A percentile compares a stretch with the other conserved stretches of the same genome.
These are phyloP conservation scores for Tylopilus cervinicoccineus DNA, from an alignment of 768 basidiomycete species.

Conservation along the genomic window DNA sequence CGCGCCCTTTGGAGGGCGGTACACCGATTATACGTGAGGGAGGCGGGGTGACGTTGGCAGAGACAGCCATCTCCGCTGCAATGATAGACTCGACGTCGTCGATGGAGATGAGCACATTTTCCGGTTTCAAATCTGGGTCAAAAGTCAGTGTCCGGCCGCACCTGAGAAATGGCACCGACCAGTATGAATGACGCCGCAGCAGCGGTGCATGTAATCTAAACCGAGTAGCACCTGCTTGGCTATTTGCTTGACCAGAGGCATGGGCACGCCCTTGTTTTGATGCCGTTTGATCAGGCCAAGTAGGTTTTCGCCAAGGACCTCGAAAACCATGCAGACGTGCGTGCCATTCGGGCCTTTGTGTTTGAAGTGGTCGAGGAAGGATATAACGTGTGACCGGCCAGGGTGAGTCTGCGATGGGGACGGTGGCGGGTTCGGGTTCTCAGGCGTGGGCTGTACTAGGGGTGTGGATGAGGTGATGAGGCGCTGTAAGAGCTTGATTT, in stretches of 20 bases:
- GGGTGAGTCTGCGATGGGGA: conserved; percentile 71
- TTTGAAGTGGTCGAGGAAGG: conserved; percentile 94
- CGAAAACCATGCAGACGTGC: conserved; percentile 99
- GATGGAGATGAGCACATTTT: conserved; percentile 95
- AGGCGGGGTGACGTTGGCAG: conserved; percentile 30
- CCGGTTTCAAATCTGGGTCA: conserved; percentile 83
- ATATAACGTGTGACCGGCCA: conserved; percentile 92
- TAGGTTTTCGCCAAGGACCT: conserved; percentile 96
- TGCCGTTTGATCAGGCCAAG: conserved; percentile 96
- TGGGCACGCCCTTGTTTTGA: conserved; percentile 96
- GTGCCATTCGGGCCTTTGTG: conserved; percentile 96
- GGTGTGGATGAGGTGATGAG: conserved; percentile 81
- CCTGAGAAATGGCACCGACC: conserved; percentile 37
- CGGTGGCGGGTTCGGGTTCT: conserved; percentile 47
- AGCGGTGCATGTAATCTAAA: conserved; percentile 96
- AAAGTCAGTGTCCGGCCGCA: conserved; percentile 6
- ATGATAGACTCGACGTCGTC: conserved; percentile 96
- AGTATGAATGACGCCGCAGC: conserved; percentile 96
- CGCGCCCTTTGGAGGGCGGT: conserved; percentile 86
- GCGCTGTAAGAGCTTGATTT: conserved; percentile 96
- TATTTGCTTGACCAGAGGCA: conserved; percentile 90
- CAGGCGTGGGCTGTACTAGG: conserved; percentile 42
- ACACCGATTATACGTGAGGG: conserved; percentile 82
- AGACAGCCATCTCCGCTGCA: conserved; percentile 65
- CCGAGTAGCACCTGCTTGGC: conserved; percentile 95